Percentiles rank a stretch among this genome's conserved stretches.
These are phyloP conservation scores for Sphagnum contortum DNA, from an alignment of 225 moss, liverwort and hornwort genomes.

Conservation along the genomic window DNA sequence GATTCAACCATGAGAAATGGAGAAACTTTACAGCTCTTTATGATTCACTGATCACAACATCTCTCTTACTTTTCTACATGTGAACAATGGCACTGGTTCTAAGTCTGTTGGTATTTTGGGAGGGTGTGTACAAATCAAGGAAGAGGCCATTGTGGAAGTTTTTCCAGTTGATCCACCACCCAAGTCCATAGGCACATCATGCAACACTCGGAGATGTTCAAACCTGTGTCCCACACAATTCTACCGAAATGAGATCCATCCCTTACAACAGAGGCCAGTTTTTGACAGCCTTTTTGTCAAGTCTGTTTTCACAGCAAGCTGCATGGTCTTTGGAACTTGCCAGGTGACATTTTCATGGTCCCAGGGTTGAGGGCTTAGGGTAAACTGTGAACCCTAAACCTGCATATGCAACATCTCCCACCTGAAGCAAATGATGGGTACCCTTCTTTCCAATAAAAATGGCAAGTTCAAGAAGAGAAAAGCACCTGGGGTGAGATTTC, in stretches of 20 bases:
- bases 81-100: too few relatives aligned
- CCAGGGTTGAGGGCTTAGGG: too few relatives aligned
- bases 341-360: background rate
- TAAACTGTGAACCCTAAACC: too few relatives aligned
- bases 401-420: too few relatives aligned
- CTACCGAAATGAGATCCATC: background rate
- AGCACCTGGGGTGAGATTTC: constrained; percentile 7
- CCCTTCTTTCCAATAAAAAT: too few relatives aligned
- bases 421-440: too few relatives aligned
- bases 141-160: constrained; percentile 16
- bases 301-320: background rate
- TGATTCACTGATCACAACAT: too few relatives aligned
- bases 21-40: too few relatives aligned
- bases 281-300: too few relatives aligned
- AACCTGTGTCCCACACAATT: constrained; percentile 6
- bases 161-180: constrained; percentile 7
- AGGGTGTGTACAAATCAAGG: constrained; percentile 9
- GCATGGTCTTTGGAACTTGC: background rate
- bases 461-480: background rate
- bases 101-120: too few relatives aligned
- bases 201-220: constrained; percentile 18
- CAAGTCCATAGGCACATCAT: constrained; percentile 22
- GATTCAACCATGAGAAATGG: too few relatives aligned
- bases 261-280: background rate
- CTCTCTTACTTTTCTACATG: too few relatives aligned